Percentiles rank a stretch among this genome's conserved stretches.
phyloP scores from a whole-genome alignment of 1,284 basidiomycete species.

The Papiliotrema fonsecae region DNA sequence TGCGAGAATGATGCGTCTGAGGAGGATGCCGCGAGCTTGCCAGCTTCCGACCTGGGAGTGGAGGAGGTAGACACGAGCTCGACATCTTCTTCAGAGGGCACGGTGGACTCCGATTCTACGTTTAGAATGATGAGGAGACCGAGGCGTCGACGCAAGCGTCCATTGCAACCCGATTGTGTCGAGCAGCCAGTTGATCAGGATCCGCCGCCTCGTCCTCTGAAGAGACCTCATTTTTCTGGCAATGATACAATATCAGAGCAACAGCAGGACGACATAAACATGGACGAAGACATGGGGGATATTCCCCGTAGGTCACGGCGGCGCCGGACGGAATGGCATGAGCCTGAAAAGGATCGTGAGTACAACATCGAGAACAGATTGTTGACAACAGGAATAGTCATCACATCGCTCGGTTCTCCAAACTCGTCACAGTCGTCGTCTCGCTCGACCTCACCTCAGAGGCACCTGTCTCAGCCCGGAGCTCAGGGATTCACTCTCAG shows the following conservation, averaged over 20 bases:
- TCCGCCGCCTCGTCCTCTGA: not conserved
- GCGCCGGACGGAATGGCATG: slow-evolving; percentile 32
- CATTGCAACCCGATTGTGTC: slow-evolving; percentile 22
- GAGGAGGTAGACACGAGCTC: slow-evolving; percentile 5
- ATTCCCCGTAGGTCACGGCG: slow-evolving; percentile 3
- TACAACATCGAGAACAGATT: not conserved
- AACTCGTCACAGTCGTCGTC: slow-evolving; percentile 20
- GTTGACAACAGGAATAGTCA: slow-evolving; percentile 28
- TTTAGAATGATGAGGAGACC: slow-evolving; percentile 6
- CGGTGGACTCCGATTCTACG: slow-evolving; percentile 26
- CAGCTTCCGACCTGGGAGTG: not conserved
- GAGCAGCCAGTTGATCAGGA: slow-evolving; percentile 16
- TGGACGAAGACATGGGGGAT: slow-evolving; percentile 9
- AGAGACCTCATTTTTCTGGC: slow-evolving; percentile 1
- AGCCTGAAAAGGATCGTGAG: slow-evolving; percentile 45
- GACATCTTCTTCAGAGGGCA: slow-evolving; percentile 5
- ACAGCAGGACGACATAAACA: slow-evolving; percentile 12
- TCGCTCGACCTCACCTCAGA: slow-evolving; percentile 17
- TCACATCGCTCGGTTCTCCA: slow-evolving; percentile 32
- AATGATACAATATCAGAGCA: slow-evolving; percentile 1
- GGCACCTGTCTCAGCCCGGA: slow-evolving; percentile 37
- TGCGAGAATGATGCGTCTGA: slow-evolving; percentile 3
- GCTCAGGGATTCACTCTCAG: slow-evolving; percentile 39
- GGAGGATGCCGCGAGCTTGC: not conserved
- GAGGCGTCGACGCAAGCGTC: slow-evolving; percentile 6